Base-by-base conservation (phyloP, 2,329 filamentous ascomycete species). In the Ophiostoma himal-ulmi region DNA sequence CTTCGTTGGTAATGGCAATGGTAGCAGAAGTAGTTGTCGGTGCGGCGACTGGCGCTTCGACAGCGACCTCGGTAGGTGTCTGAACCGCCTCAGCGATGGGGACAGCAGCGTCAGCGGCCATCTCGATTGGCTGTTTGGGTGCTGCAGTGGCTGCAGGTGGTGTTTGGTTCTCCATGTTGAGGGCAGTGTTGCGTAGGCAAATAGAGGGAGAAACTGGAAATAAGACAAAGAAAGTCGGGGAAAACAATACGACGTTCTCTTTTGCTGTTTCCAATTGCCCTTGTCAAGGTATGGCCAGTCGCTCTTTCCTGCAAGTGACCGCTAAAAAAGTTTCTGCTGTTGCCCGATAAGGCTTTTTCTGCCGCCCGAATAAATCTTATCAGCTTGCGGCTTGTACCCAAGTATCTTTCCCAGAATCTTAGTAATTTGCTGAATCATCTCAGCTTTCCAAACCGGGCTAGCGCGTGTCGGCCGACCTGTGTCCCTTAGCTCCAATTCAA, bases 271-370 rank as follows among this genome's bases (percentile, higher is more conserved):
- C 10, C 2, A 60, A 30, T 13, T 13, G 22, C n/a, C 54, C 13
- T n/a, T 22, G 17, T 13, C n/a, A 6, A 26, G 22, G n/a, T 60
- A 5, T 30, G n/a, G 30, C 5, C 34, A 34, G 34, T 64, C 34
- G 60, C 60, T 36, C 44, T 60, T 13, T 64, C 60, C 34, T 64
- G 60, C 60, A 64, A 37, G 34, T 65, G 37, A 48, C 64, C 22
- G 39, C 39, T 66, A 70, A 68, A 67, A 67, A 72, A 70, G 60
- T 67, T 65, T 65, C 62, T 65, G 62, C 62, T 64, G 60, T 22
- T 65, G 36, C 62, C 62, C 60, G 72, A 73, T 73, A 73, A 73
- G 68, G 71, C 68, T 73, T 73, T 72, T 73, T 72, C 70, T 73
- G 72, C 71, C 70, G 68, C 39, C 57, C 60, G 54, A 70, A 71